Evolutionary conservation across 2,329 filamentous ascomycete species (phyloP).

Genomic region (Aspergillus bombycis): DNA sequence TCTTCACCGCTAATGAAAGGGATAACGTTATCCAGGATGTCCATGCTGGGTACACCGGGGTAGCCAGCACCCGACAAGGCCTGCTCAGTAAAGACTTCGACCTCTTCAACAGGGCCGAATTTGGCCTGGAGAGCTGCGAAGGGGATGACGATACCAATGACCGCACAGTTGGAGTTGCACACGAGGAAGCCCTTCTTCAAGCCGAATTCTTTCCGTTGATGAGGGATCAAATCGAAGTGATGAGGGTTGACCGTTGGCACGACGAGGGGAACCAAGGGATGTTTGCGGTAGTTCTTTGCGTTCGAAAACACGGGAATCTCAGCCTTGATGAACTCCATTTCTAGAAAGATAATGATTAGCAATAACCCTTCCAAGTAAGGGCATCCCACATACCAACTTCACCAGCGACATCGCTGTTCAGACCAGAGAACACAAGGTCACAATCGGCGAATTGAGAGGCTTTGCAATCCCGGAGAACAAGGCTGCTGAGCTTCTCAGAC

Average conservation of each 20-base stretch:
- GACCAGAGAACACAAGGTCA: constrained; percentile 88
- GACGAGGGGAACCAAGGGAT: constrained; percentile 87
- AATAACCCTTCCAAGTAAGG: neutral
- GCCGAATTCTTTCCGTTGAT: constrained; percentile 74
- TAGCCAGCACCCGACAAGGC: constrained; percentile 86
- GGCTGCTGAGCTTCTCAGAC: constrained; percentile 71
- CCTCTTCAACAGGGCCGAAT: constrained; percentile 76
- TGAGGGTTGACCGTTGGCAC: constrained; percentile 92
- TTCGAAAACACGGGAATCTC: constrained; percentile 95
- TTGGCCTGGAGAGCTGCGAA: constrained; percentile 85
- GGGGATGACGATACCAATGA: constrained; percentile 93
- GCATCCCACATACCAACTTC: constrained; percentile 72
- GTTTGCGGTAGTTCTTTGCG: constrained; percentile 93
- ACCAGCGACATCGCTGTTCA: constrained; percentile 90
- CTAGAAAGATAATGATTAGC: constrained; percentile 47
- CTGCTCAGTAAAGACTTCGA: constrained; percentile 92
- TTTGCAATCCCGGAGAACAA: constrained; percentile 84
- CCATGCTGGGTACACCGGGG: constrained; percentile 76
- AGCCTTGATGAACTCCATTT: constrained; percentile 86
- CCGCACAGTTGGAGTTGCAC: constrained; percentile 98
- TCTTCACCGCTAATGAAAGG: constrained; percentile 93
- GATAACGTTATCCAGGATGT: constrained; percentile 94
- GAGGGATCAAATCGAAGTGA: constrained; percentile 85
- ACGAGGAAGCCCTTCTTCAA: constrained; percentile 88
- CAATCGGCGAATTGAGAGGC: constrained; percentile 84